Percentiles rank a stretch among this genome's conserved stretches.
Evolutionary conservation across 495 filamentous ascomycete genomes (phyloP).

Genomic region (Mycothermus thermophilus): DNA sequence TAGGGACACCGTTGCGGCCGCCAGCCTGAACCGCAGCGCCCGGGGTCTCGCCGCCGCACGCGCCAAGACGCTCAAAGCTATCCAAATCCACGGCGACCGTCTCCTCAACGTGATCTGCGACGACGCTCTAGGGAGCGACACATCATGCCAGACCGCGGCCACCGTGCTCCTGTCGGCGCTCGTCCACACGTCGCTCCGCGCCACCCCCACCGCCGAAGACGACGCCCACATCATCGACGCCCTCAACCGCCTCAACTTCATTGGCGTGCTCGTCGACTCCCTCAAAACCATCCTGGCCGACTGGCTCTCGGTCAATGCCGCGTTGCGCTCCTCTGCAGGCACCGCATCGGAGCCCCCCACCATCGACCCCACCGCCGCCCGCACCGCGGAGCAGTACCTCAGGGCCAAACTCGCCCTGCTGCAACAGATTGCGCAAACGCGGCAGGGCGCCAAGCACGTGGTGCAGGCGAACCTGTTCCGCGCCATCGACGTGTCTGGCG

Average conservation of each 20-base stretch:
- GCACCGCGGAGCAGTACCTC: slow-evolving; percentile 47
- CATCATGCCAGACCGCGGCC: slow-evolving; percentile 66
- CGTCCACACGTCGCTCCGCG: slow-evolving; percentile 50
- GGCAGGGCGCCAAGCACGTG: slow-evolving; percentile 63
- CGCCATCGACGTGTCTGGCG: slow-evolving; percentile 56
- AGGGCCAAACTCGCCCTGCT: slow-evolving; percentile 70
- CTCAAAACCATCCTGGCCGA: slow-evolving; percentile 60
- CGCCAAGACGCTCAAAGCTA: slow-evolving; percentile 54
- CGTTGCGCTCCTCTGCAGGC: slow-evolving; percentile 6
- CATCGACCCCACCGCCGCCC: slow-evolving; percentile 8
- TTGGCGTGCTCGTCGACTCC: slow-evolving; percentile 74
- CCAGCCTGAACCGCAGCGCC: neutral
- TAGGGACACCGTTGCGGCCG: slow-evolving; percentile 17
- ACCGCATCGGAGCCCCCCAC: slow-evolving; percentile 25
- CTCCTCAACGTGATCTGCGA: slow-evolving; percentile 81
- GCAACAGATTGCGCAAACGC: slow-evolving; percentile 68
- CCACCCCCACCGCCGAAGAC: slow-evolving; percentile 16
- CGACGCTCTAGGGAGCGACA: slow-evolving; percentile 77
- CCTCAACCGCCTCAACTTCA: slow-evolving; percentile 74
- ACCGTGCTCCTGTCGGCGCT: slow-evolving; percentile 60
- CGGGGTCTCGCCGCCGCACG: slow-evolving; percentile 25
- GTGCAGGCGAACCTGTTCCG: slow-evolving; percentile 83
- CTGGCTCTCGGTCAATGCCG: slow-evolving; percentile 19
- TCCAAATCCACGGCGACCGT: slow-evolving; percentile 62
- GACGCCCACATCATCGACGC: slow-evolving; percentile 57